Evolutionary conservation across 1,139 yeast genomes (phyloP), one percentile per base, ranked within the genome.

Genomic region (Zygosaccharomyces sapae): DNA sequence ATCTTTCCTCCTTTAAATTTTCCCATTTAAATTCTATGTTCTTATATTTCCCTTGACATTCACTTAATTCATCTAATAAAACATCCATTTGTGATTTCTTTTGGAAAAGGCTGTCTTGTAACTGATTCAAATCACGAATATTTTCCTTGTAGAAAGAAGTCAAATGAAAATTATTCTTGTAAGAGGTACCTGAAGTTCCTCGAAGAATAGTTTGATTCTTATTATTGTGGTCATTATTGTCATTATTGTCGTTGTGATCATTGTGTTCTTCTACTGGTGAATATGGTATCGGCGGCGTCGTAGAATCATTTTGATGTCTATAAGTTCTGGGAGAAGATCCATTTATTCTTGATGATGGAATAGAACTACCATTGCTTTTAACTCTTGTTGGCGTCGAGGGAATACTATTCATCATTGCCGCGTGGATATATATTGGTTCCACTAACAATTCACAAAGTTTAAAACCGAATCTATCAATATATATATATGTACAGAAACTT

Each of bases 1-100:
- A 70, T 40, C 68, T 70, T 43, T 70, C 71, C 4, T 75, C 75
- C 45, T 69, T 67, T 24, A 71, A 49, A 2, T 71, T 68, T 57
- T 62, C 62, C 53, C 60, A 53, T 51, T 56, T 58, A 4, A 57
- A 49, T 35, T 57, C 55, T 5, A 59, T 39, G n/a, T 53, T 54
- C 12, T 52, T 53, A 31, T 54, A 51, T 27, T 66, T 65, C 4
- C 56, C 57, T 22, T 46, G 49, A 13, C 54, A 50, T n/a, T 57
- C 58, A 25, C 45, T 48, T 25, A 55, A 48, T 33, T 62, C 64
- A 45, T 61, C 65, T 40, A 55, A 55, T 36, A 58, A 41, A 18
- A 53, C 43, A 46, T 66, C 67, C 24, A 64, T 44, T 33, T 56
- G 52, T 1, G 58, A 49, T 42, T 63, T 63, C 44, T 63, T 63